Base-by-base conservation (phyloP, 805 yeast species). In the Metschnikowia orientalis region DNA sequence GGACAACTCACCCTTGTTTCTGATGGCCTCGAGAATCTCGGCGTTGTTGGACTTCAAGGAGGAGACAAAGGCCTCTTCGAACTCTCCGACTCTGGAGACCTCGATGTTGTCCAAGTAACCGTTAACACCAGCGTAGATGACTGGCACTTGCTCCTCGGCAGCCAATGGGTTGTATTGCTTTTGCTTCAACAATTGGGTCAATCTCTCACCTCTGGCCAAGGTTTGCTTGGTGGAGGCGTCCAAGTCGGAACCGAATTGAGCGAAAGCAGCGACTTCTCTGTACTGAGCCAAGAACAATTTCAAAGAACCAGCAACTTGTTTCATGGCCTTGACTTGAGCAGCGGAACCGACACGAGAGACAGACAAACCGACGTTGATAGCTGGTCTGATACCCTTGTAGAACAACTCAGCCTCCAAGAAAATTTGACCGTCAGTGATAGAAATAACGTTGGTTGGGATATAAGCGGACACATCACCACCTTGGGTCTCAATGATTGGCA, bases 231-330 rank as follows among this genome's bases (percentile, higher is more conserved):
- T 92, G 43, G 97, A 88, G 57, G 99, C 97, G 73, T 92, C 99
- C 70, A 92, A 81, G 75, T 92, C 99, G 56, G 99, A 92, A 82
- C 99, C 99, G 80, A 92, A 92, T 80, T 92, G 99, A 60, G 99
- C 98, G 72, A 92, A 92, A 61, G 99, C 98, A 67, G 98, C 98
- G 59, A 92, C 98, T 82, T 92, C 99, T 87, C 99, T 89, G 85
- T 92, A 92, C 79, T 92, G 99, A 60, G 99, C 99, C 80, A 92
- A 85, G 96, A 88, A 92, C 71, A 92, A 86, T 75, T 92, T 92
- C 75, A 92, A 84, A 56, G 98, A 92, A 83, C 98, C 99, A 56
- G 98, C 98, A 73, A 92, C 97, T 80, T 92, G 97, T 77, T 92
- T 92, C 94, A 92, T 87, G 72, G 98, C 98, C 81, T 92, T 92